Conservation (phyloP, 768 basidiomycete genomes). For the Russula olivacea region DNA sequence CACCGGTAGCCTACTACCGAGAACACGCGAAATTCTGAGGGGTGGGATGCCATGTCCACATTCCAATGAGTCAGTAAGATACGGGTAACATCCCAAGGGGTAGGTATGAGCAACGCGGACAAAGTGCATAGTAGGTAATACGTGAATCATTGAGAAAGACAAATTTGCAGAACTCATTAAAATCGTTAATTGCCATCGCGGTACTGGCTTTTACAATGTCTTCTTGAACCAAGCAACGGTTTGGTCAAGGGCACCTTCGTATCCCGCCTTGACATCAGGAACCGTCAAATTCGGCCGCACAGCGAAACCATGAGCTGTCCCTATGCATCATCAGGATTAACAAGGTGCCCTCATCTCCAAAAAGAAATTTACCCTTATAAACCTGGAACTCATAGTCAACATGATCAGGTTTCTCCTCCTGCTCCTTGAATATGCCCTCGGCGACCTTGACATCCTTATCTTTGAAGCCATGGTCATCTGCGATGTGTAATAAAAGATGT, state of each 20-base stretch:
- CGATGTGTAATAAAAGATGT: background rate
- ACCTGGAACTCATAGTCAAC: constrained; percentile 36
- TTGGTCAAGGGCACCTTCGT: constrained; percentile 39
- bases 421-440: constrained; percentile 32
- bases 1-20: background rate
- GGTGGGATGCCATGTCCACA: background rate
- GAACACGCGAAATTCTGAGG: background rate
- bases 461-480: constrained; percentile 35
- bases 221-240: constrained; percentile 40
- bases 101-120: too few species aligned
- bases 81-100: background rate
- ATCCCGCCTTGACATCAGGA: constrained; percentile 41
- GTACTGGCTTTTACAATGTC: constrained; percentile 28
- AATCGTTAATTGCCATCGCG: background rate
- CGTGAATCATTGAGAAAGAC: too few species aligned
- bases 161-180: background rate
- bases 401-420: constrained; percentile 29
- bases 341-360: background rate
- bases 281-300: constrained; percentile 40
- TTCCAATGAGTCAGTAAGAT: too few species aligned
- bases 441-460: constrained; percentile 28
- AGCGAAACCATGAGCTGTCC: constrained; percentile 46
- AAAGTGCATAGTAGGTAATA: background rate
- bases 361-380: constrained; percentile 32
- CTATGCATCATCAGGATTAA: constrained; percentile 28